Conservation (phyloP, 2,329 filamentous ascomycete species). For the Coniochaeta pulveracea region DNA sequence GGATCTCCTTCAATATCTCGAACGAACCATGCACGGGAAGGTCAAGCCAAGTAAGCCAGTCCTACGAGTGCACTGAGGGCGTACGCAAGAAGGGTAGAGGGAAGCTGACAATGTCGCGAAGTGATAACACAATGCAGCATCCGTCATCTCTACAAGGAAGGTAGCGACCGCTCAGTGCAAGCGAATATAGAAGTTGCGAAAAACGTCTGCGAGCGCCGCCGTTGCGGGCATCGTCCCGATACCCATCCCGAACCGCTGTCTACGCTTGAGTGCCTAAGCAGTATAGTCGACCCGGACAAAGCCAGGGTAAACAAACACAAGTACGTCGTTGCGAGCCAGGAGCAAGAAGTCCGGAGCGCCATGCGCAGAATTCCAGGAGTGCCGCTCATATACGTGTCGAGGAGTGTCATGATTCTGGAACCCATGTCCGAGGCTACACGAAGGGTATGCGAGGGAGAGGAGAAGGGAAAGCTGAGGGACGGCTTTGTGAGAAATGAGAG, state of each 20-base stretch:
- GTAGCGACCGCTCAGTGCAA: slow-evolving; percentile 49
- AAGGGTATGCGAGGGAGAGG: slow-evolving; percentile 53
- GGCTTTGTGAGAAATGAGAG: slow-evolving; percentile 51
- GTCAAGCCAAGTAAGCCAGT: slow-evolving; percentile 56
- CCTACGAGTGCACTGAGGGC: too few species aligned
- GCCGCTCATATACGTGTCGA: slow-evolving; percentile 66
- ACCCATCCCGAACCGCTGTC: slow-evolving; percentile 60
- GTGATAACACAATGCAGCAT: slow-evolving; percentile 77
- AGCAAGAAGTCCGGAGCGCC: slow-evolving; percentile 47
- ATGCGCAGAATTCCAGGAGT: slow-evolving; percentile 61
- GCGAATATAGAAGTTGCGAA: slow-evolving; percentile 67
- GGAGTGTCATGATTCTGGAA: slow-evolving; percentile 69
- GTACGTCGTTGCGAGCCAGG: slow-evolving; percentile 69
- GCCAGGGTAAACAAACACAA: slow-evolving; percentile 60
- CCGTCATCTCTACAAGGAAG: slow-evolving; percentile 60
- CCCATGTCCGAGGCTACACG: slow-evolving; percentile 55
- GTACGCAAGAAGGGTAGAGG: too few species aligned
- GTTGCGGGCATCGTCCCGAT: slow-evolving; percentile 67
- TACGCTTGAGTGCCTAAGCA: slow-evolving; percentile 57
- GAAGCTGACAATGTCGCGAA: too few species aligned
- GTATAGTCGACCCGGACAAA: slow-evolving; percentile 58
- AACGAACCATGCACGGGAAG: slow-evolving; percentile 76
- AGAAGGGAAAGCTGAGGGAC: slow-evolving; percentile 62
- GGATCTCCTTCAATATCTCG: slow-evolving; percentile 66
- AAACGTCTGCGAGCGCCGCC: slow-evolving; percentile 51